Evolutionary conservation across 192 early-diverging fungal genomes (phyloP), one percentile per base, ranked within the genome.

Genomic region (Phycomyces nitens): DNA sequence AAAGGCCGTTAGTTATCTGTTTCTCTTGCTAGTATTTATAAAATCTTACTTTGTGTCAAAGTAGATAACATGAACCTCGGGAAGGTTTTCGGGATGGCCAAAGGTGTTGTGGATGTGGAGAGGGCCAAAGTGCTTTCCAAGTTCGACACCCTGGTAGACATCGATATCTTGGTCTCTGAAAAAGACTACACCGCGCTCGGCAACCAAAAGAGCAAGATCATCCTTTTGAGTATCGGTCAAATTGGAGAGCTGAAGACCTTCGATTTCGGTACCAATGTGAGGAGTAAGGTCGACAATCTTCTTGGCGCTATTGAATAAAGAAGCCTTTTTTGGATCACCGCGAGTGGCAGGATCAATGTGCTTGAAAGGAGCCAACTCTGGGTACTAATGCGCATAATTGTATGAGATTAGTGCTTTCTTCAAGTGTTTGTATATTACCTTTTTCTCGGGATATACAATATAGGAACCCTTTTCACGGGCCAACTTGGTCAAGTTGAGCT

Each of bases 111-210:
- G 66, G 16, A 68, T 47, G 18, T 68, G 66, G 22, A 34, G 29
- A 34, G 20, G n/a, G 39, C 70, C 72, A 64, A 65, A 74, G 47
- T 74, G 39, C 23, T 62, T 59, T 47, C 62, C 68, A 34, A 74
- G 27, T n/a, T 74, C 72, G 9, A 57, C 2, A 16, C 54, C 53
- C 52, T 74, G 53, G 14, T 74, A 52, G 8, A 62, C 41, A 27
- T 58, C 43, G 26, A 74, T 74, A 1, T 74, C 68, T 56, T 74
- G 72, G 9, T 70, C 41, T 55, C 66, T 68, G 56, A 74, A 74
- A 39, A 70, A 74, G 11, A 74, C 72, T 11, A 74, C 72, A 47
- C 72, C 72, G 9, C 72, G 72, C 20, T 74, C 72, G 26, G 70
- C 73, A 44, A 68, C 70, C 26, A 75, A 41, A 16, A 68, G 26